Percentiles rank a stretch among this genome's conserved stretches.
Conservation (phyloP, 2,329 filamentous ascomycete species). For the Paradendryphiella salina region DNA sequence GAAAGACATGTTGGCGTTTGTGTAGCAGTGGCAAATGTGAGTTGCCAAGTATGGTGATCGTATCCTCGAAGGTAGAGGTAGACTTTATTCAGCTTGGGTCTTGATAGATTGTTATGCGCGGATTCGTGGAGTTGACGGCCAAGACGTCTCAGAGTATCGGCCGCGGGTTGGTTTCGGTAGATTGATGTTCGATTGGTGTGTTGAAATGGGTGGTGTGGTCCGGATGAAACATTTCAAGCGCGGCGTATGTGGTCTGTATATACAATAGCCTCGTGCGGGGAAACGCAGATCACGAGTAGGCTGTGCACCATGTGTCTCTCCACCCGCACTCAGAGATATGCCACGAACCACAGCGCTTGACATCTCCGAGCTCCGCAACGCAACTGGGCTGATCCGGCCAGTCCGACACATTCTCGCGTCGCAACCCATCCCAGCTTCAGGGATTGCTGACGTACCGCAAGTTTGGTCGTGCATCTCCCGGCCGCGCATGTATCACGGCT, state of each 20-base stretch:
- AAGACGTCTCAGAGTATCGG: slow-evolving; percentile 23
- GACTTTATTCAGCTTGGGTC: slow-evolving; percentile 12
- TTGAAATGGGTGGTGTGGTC: slow-evolving; percentile 20
- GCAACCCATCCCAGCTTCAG: slow-evolving; percentile 17
- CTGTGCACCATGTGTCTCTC: slow-evolving; percentile 33
- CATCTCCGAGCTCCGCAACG: slow-evolving; percentile 10
- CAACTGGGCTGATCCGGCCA: slow-evolving; percentile 16
- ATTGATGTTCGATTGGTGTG: slow-evolving; percentile 14
- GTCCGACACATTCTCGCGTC: slow-evolving; percentile 37
- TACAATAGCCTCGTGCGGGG: slow-evolving; percentile 30
- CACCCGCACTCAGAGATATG: slow-evolving; percentile 31
- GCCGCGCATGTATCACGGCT: slow-evolving; percentile 37
- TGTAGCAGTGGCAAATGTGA: slow-evolving; percentile 6
- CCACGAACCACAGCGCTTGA: slow-evolving; percentile 42
- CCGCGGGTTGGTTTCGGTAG: slow-evolving; percentile 20
- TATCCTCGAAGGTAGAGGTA: slow-evolving; percentile 2
- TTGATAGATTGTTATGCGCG: background rate
- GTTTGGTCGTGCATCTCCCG: slow-evolving; percentile 32
- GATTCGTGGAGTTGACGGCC: slow-evolving; percentile 10
- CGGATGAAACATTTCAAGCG: slow-evolving; percentile 16
- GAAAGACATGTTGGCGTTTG: slow-evolving; percentile 34
- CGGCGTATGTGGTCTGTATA: slow-evolving; percentile 30
- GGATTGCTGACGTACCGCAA: slow-evolving; percentile 28
- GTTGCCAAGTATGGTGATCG: slow-evolving; percentile 1
- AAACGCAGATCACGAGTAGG: slow-evolving; percentile 33